phyloP scores from a whole-genome alignment of 352 stramenopile species.

The Phytophthora hibernalis region DNA sequence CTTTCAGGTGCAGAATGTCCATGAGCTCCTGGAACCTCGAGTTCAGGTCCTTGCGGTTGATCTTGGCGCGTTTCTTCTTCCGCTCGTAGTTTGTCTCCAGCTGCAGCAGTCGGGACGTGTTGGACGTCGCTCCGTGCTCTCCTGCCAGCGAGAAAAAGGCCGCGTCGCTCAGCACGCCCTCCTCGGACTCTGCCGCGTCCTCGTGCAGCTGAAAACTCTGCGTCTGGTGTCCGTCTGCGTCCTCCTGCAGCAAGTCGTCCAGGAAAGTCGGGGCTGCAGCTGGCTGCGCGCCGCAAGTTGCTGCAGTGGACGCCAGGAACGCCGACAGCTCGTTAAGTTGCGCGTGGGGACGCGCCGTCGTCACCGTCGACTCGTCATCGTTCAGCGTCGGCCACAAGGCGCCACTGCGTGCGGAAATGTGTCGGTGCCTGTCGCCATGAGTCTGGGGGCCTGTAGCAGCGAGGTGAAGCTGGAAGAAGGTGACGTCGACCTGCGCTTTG shows the following conservation, averaged over 20 bases:
- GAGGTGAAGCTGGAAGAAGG: too few species aligned
- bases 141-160: conserved; percentile 27
- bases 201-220: conserved; percentile 24
- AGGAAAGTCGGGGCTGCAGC: conserved; percentile 40
- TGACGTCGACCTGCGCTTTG: too few species aligned
- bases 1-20: conserved; percentile 61
- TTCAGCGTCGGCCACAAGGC: conserved; percentile 26
- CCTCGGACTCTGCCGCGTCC: conserved; percentile 18
- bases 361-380: conserved; percentile 10
- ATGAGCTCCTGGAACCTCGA: conserved; percentile 74
- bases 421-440: conserved; percentile 22
- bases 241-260: conserved; percentile 54
- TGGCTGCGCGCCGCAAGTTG: conserved; percentile 1
- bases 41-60: conserved; percentile 74
- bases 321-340: conserved; percentile 41
- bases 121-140: conserved; percentile 17
- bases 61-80: conserved; percentile 79
- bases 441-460: too few species aligned
- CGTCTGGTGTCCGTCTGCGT: conserved; percentile 19
- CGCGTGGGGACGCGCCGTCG: conserved; percentile 7
- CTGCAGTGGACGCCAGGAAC: conserved; percentile 32
- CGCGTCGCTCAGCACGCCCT: conserved; percentile 17
- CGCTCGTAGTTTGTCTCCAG: conserved; percentile 75
- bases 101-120: conserved; percentile 45
- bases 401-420: conserved; percentile 16